Evolutionary conservation across 352 stramenopile genomes (phyloP), one percentile per base, ranked within the genome.

Genomic region (Globisporangium spinosum): DNA sequence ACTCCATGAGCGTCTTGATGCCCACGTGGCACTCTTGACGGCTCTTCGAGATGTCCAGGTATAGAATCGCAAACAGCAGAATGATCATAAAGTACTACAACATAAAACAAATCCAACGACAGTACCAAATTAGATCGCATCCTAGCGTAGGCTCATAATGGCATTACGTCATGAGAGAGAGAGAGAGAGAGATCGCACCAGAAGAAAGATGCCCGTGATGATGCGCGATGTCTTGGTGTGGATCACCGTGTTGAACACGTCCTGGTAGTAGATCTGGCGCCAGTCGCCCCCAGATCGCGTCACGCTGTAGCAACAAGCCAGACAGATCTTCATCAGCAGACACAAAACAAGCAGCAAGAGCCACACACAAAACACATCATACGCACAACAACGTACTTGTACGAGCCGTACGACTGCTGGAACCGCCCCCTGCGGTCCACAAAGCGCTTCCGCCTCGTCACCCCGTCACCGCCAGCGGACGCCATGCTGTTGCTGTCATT

Each of bases 181-280:
- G 13, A 58, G 13, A 22, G 17, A 23, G 25, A 25, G 54, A 51
- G 9, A 2, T 10, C 85, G 38, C 55, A 94, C 87, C 62, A 82
- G 71, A 32, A 87, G 53, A 70, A 94, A 93, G 67, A 95, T 89
- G 32, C 85, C 87, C 59, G 75, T 82, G 63, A 94, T 76, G 56
- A 95, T 93, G 57, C 82, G 80, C 61, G 80, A 91, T 29, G 88
- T 94, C 70, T 82, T 80, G 43, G 88, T 95, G 76, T 95, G 91
- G 70, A 95, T 91, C 29, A 95, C 75, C 49, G 88, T 94, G 74
- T 95, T 87, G 79, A 94, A 95, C 34, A 89, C 73, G 67, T 95
- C 87, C 29, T 95, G 78, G 70, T 77, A 91, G 76, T 95, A 95
- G 69, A 93, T 89, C 68, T 82, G 77, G 22, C 85, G 82, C 87